Base-by-base conservation (phyloP, 1,284 basidiomycete genomes). In the Cerioporus squamosus region DNA sequence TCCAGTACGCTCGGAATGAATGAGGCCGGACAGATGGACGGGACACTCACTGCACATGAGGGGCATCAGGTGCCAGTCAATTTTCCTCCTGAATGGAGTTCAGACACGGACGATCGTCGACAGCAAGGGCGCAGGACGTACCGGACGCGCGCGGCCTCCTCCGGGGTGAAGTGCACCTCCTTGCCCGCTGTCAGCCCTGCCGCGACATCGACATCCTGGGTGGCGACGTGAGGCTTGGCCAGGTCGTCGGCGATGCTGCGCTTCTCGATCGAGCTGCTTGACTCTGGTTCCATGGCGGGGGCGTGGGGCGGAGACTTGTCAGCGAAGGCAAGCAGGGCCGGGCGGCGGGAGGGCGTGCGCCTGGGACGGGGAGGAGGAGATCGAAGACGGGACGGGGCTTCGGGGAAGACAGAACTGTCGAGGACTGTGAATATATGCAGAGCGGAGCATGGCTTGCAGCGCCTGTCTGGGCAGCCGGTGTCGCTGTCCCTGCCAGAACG, bases 1-100 rank as follows among this genome's bases (percentile, higher is more conserved):
- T n/a, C n/a, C n/a, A n/a, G n/a, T n/a, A n/a, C n/a, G n/a, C 33
- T 10, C 33, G n/a, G n/a, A n/a, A n/a, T n/a, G n/a, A n/a, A 42
- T 2, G 40, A 18, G 40, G 8, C 15, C 12, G 40, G 40, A 9
- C 40, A 22, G n/a, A 22, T 22, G 33, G 43, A 44, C 82, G 75
- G 22, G 47, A 24, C n/a, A 83, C 86, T 68, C 69, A 88, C 86
- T 77, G 65, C 85, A 89, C 88, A 90, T 90, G 66, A 90, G 76
- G 36, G 87, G 88, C 57, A 90, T 73, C 42, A 90, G 80, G 68
- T 87, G 80, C 61, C 66, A 70, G 71, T 90, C 88, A 51, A 90
- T 88, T 70, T 90, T 90, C 53, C 77, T 76, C 66, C 86, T 88
- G 64, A 7, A 38, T 29, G 15, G 23, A 33, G 39, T 42, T 44